Evolutionary conservation across 1,284 basidiomycete genomes (phyloP), one percentile per base, ranked within the genome.

Genomic region (Fomitopsis schrenkii): DNA sequence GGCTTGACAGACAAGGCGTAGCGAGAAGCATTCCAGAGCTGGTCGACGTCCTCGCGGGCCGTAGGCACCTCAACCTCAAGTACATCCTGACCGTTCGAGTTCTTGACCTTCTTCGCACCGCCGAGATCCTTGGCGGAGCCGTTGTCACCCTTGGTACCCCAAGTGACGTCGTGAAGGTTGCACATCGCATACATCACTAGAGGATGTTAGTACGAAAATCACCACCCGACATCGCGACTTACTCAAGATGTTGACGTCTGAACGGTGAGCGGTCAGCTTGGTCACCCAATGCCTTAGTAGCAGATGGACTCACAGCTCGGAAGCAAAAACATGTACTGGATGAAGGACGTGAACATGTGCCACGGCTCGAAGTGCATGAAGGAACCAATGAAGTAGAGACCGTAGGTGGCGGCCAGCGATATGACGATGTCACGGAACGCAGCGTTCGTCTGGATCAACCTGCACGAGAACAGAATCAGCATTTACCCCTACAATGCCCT

Each of bases 71-170:
- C 89, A 53, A 96, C 89, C 72, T 95, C 94, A 77, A 94, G 84
- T 68, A 94, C 77, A 57, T 91, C 91, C 70, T 95, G 90, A 57
- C 94, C 94, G 70, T 90, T 87, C 55, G 88, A 87, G 61, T 82
- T 83, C 75, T 93, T 91, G 65, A 94, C 80, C 72, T 93, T 94
- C 81, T 94, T 94, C 1, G 93, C 94, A 8, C 87, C 86, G 60
- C 94, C 94, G 7, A 96, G 83, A 71, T 95, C 93, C 75, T 95
- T 95, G 19, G 86, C 79, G 7, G 91, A 77, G 55, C 92, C 88
- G 70, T 94, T 94, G 77, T 94, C 92, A 62, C 94, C 94, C 72
- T 96, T 95, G 33, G 94, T 95, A 63, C 94, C 94, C 93, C 91
- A 93, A 52, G 89, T 92, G 58, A 95, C 91, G 72, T 95, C 93